Conservation (phyloP, 2,329 filamentous ascomycete species). For the Penicillium sp. region DNA sequence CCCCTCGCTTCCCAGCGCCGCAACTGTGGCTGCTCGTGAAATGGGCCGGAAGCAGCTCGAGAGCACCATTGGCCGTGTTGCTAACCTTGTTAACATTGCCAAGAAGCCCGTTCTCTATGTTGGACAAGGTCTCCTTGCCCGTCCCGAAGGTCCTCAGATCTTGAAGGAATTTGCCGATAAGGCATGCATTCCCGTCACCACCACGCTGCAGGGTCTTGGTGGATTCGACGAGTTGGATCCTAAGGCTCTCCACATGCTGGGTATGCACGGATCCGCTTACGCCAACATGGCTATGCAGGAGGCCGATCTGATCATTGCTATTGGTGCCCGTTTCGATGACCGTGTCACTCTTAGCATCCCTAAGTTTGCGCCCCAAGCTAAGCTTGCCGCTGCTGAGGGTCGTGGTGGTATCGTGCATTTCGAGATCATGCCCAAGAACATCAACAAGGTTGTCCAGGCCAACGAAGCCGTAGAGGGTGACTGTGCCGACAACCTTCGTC, state of each 20-base stretch:
- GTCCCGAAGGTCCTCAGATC: constrained; percentile 73
- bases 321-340: constrained; percentile 93
- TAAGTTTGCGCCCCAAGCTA: constrained; percentile 88
- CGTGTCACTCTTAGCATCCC: constrained; percentile 79
- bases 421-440: constrained; percentile 99
- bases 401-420: constrained; percentile 96
- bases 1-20: constrained; percentile 79
- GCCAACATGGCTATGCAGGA: constrained; percentile 99
- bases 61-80: constrained; percentile 71
- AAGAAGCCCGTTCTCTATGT: constrained; percentile 96
- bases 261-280: constrained; percentile 96
- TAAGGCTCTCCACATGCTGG: constrained; percentile 96
- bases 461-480: constrained; percentile 95
- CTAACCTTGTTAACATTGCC: constrained; percentile 77
- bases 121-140: constrained; percentile 81
- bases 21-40: constrained; percentile 76
- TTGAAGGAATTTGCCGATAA: constrained; percentile 88
- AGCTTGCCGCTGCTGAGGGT: constrained; percentile 76
- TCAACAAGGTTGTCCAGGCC: constrained; percentile 98
- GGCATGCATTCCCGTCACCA: constrained; percentile 88
- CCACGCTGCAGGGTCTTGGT: constrained; percentile 89
- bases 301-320: constrained; percentile 90
- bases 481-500: constrained; percentile 72
- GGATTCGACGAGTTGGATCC: constrained; percentile 89
- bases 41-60: constrained; percentile 70